Conservation (phyloP, 352 stramenopile species). For the Globisporangium emineosum region DNA sequence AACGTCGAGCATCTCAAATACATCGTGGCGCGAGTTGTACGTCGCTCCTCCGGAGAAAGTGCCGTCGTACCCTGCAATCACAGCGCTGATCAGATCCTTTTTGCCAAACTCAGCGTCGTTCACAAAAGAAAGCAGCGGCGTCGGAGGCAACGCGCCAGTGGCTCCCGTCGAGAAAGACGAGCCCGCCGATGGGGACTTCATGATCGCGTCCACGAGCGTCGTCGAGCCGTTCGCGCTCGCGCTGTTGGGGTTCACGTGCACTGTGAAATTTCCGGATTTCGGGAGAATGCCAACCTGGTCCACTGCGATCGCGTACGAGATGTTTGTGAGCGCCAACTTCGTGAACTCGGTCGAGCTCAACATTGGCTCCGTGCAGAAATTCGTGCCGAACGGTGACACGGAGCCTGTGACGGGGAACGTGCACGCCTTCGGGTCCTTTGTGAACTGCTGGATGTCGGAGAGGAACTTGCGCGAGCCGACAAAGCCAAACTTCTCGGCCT, state of each 20-base stretch:
- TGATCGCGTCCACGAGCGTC: constrained; percentile 46
- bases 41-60: constrained; percentile 39
- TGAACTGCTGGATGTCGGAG: constrained; percentile 55
- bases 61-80: constrained; percentile 67
- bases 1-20: constrained; percentile 41
- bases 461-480: constrained; percentile 79
- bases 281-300: constrained; percentile 69
- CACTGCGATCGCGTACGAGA: constrained; percentile 73
- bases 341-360: constrained; percentile 62
- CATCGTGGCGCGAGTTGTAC: constrained; percentile 74
- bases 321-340: constrained; percentile 44
- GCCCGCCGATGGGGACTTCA: constrained; percentile 42
- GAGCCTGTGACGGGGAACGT: constrained; percentile 38
- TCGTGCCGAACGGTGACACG: constrained; percentile 47
- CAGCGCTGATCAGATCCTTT: constrained; percentile 52
- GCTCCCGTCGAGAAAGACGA: constrained; percentile 31
- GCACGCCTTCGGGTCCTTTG: constrained; percentile 50
- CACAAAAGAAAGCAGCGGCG: constrained; percentile 68
- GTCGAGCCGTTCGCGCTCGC: constrained; percentile 28
- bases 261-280: constrained; percentile 50
- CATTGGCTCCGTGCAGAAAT: constrained; percentile 72
- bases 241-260: constrained; percentile 66
- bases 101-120: constrained; percentile 68
- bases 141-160: constrained; percentile 50
- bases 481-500: constrained; percentile 81